Base-by-base conservation (phyloP, 257 asterid genomes). In the Verbascum thapsus region DNA sequence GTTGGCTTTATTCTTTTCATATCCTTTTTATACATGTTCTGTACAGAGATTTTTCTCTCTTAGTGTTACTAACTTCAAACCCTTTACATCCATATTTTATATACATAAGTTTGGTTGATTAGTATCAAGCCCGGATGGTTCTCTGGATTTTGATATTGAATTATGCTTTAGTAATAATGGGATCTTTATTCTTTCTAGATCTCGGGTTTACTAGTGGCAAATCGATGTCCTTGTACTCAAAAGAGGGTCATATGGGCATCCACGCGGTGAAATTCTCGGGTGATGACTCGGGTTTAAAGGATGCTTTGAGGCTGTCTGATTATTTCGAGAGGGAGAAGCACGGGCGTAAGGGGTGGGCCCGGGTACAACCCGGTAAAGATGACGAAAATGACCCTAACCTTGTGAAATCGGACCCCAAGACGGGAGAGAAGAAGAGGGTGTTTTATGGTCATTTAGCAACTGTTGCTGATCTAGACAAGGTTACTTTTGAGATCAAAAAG, bases 221-320 rank as follows among this genome's bases (percentile, higher is more conserved):
- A 75, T 70, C 96, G 35, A 90, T 76, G 85, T 79, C 99, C 62
- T 64, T 90, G 78, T 83, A 80, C 58, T 75, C 83, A 43, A 85
- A 85, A 76, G 96, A 84, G 43, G 99, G 99, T 40, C 94, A 83
- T 79, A 73, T 72, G 56, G 99, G 99, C 54, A 81, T 87, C 62
- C 94, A 85, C 32, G 53, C 73, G 9, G 85, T 85, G 65, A 94
- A 81, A 67, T 94, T 87, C 87, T 68, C 86, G 10, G 78, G 72
- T 0, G 88, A 84, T 49, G 88, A 70, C 49, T 70, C 91, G 0
- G 97, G 97, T 37, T 35, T 94, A 54, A 80, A 67, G 81, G 96
- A 94, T 63, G 97, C 97, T 7, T 10, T 83, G 74, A 80, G 72
- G 64, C 68, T 94, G 66, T 77, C 88, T 6, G 87, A 81, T 63